Conservation (phyloP, 805 yeast genomes). For the Candida ascalaphidarum region DNA sequence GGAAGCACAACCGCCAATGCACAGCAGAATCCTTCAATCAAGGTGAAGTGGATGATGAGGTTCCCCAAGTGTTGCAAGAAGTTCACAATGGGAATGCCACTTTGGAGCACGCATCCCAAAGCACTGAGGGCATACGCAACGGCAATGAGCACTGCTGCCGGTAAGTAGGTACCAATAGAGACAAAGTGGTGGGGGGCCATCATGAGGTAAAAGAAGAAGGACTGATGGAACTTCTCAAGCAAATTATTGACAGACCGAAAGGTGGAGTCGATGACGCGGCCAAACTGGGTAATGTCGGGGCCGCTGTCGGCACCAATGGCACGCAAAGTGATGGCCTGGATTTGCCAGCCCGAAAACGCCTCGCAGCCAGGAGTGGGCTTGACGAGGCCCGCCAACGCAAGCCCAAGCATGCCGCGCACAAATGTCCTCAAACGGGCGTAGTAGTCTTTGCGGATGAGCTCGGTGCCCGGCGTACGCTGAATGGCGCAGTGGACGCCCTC, state of each 20-base stretch:
- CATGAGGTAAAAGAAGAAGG: conserved; percentile 85
- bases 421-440: conserved; percentile 50
- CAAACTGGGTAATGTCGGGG: conserved; percentile 82
- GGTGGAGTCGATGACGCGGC: conserved; percentile 80
- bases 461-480: conserved; percentile 46
- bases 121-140: conserved; percentile 64
- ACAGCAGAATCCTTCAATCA: conserved; percentile 16
- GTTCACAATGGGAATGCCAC: conserved; percentile 18
- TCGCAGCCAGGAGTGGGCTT: conserved; percentile 56
- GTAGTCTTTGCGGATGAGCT: conserved; percentile 40
- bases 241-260: conserved; percentile 86
- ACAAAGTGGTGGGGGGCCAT: conserved; percentile 75
- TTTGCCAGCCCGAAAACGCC: conserved; percentile 93
- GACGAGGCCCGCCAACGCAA: conserved; percentile 61
- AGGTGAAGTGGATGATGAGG: conserved; percentile 18
- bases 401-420: conserved; percentile 54
- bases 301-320: conserved; percentile 56
- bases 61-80: conserved; percentile 14
- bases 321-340: conserved; percentile 76
- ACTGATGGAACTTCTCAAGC: conserved; percentile 93
- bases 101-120: conserved; percentile 44
- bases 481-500: conserved; percentile 67
- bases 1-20: conserved; percentile 19
- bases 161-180: conserved; percentile 88
- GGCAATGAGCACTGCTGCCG: conserved; percentile 70